Conservation (phyloP, 352 stramenopile genomes). For the Plasmopara viticola region DNA sequence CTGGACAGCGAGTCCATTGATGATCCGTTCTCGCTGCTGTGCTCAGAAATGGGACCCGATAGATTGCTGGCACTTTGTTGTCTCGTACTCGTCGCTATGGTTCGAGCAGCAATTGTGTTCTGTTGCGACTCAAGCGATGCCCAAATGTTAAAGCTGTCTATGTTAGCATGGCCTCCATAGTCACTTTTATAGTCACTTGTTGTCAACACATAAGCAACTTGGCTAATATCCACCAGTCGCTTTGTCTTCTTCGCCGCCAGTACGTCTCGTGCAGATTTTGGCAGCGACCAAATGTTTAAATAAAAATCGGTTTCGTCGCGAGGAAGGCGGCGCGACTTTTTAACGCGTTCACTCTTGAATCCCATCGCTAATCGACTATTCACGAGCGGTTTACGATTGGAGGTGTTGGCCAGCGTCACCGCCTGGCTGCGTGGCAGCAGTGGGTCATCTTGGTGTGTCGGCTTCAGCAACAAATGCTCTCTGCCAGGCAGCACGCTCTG, state of each 20-base stretch:
- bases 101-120: slow-evolving; percentile 14
- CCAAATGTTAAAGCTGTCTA: slow-evolving; percentile 57
- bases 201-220: slow-evolving; percentile 68
- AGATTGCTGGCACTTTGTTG: slow-evolving; percentile 22
- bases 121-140: slow-evolving; percentile 21
- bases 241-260: slow-evolving; percentile 16
- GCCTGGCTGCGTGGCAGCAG: slow-evolving; percentile 21
- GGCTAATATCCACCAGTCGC: slow-evolving; percentile 70
- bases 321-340: slow-evolving; percentile 35
- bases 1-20: slow-evolving; percentile 14
- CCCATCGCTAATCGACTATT: slow-evolving; percentile 43
- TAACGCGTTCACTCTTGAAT: slow-evolving; percentile 30
- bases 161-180: slow-evolving; percentile 32
- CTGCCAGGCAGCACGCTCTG: slow-evolving; percentile 23
- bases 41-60: slow-evolving; percentile 35
- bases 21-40: slow-evolving; percentile 30
- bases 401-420: slow-evolving; percentile 12
- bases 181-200: slow-evolving; percentile 67
- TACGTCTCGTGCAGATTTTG: slow-evolving; percentile 14
- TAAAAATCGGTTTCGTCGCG: slow-evolving; percentile 74
- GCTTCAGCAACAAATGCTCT: slow-evolving; percentile 20
- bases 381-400: slow-evolving; percentile 49
- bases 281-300: slow-evolving; percentile 65
- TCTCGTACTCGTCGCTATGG: slow-evolving; percentile 20
- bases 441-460: slow-evolving; percentile 14